Evolutionary conservation across 2,329 filamentous ascomycete genomes (phyloP), one percentile per base, ranked within the genome.

Genomic region (Fusarium graminum): DNA sequence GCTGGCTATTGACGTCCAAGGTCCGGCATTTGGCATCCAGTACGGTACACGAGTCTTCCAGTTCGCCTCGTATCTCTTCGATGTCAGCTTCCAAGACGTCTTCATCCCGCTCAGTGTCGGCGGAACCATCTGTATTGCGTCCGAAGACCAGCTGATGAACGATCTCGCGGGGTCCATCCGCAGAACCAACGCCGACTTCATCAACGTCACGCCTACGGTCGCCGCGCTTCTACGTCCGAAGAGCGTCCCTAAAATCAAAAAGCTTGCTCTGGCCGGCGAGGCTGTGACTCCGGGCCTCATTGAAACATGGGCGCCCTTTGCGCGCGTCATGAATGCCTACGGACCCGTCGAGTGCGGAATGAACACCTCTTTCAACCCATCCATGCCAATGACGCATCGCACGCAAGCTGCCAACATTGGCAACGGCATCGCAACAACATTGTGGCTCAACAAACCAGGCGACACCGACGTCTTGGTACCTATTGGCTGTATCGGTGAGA

Each of bases 281-380:
- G 47, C 47, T 51, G 47, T 51, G 32, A 51, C 47, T 41, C 47
- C 47, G 36, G 47, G 38, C 17, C 47, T 51, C 47, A 36, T 51
- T 51, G 47, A 51, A 51, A 51, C 47, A 51, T 51, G 47, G 47
- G 47, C 47, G 47, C 47, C 47, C 36, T 51, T 51, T 51, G 47
- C 47, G 36, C 47, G 47, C 26, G 47, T 51, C 47, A 51, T 51
- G 47, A 51, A 51, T 41, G 47, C 47, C 36, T 51, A 51, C 47
- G 47, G 47, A 41, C 47, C 47, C 36, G 47, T 51, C 26, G 47
- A 51, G 47, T 51, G 47, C 47, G 47, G 47, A 51, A 51, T 51
- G 47, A 51, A 51, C 47, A 51, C 47, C 47, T 51, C 47, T 51
- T 51, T 41, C 38, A 51, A 51, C 36, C 36, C 47, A 12, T 51